Evolutionary conservation across 176 grass and related monocot genomes (phyloP).

Genomic region (Carex pumila): DNA sequence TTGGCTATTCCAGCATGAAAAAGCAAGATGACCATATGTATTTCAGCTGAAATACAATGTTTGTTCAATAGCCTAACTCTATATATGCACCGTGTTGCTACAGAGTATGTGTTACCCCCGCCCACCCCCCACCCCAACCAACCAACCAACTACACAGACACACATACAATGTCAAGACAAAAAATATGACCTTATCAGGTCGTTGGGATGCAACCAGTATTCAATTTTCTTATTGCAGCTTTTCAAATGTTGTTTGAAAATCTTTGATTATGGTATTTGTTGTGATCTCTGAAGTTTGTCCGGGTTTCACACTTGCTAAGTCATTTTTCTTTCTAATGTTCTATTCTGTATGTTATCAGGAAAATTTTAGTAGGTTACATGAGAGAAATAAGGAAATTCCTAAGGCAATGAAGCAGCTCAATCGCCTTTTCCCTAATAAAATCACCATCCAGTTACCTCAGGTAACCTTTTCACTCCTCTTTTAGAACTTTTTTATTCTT

Average conservation of each 20-base stretch:
- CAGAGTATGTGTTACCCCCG: not conserved
- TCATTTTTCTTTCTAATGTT: conserved; percentile 5
- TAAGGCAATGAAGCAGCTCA: conserved; percentile 91
- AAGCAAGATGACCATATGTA: not conserved
- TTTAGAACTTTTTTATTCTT: not conserved
- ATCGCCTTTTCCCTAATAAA: conserved; percentile 96
- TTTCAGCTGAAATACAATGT: too few species aligned
- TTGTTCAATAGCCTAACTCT: not conserved
- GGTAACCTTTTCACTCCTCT: conserved; percentile 35
- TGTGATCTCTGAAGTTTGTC: not conserved
- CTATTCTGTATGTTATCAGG: conserved; percentile 34
- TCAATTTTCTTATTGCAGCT: not conserved
- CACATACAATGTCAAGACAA: not conserved
- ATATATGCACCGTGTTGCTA: not conserved
- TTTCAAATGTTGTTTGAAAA: not conserved
- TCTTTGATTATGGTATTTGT: not conserved
- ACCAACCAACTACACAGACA: too few species aligned
- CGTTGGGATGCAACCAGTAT: not conserved
- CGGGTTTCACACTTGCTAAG: not conserved
- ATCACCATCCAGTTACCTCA: conserved; percentile 90
- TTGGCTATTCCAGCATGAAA: not conserved
- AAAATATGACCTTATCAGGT: not conserved
- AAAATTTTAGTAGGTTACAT: conserved; percentile 85
- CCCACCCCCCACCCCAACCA: not conserved
- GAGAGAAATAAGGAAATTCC: conserved; percentile 98